Conservation (phyloP, 2,329 filamentous ascomycete species). For the Colletotrichum endophyticum region DNA sequence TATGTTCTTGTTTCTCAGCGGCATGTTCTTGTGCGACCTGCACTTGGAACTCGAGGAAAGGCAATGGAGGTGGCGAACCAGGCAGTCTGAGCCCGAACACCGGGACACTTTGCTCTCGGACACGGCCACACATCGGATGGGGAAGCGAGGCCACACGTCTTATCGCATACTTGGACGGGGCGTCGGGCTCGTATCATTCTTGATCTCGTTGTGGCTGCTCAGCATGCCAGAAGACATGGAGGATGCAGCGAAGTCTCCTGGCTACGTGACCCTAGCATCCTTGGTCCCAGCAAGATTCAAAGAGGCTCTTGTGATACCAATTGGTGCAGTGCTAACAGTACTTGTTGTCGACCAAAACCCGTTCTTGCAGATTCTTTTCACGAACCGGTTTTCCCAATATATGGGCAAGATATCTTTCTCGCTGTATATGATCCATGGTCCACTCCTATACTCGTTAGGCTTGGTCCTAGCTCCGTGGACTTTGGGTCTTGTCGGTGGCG, state of each 20-base stretch:
- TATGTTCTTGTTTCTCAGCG: not conserved
- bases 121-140: not conserved
- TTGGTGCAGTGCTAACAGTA: not conserved
- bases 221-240: slow-evolving; percentile 1
- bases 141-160: not conserved
- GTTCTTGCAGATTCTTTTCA: slow-evolving; percentile 25
- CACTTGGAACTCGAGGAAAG: not conserved
- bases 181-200: not conserved
- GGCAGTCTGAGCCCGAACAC: not conserved
- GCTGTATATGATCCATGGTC: slow-evolving; percentile 41
- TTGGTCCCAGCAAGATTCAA: not conserved
- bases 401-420: slow-evolving; percentile 43
- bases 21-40: slow-evolving; percentile 5
- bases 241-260: not conserved
- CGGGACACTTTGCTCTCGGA: not conserved
- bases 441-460: not conserved
- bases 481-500: not conserved
- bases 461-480: not conserved
- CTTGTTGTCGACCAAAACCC: not conserved
- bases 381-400: slow-evolving; percentile 36
- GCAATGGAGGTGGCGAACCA: not conserved
- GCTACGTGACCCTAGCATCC: not conserved
- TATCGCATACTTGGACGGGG: not conserved
- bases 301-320: not conserved
- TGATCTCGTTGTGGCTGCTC: not conserved